Conservation (phyloP, 2,329 filamentous ascomycete species). For the Blastomyces silverae region DNA sequence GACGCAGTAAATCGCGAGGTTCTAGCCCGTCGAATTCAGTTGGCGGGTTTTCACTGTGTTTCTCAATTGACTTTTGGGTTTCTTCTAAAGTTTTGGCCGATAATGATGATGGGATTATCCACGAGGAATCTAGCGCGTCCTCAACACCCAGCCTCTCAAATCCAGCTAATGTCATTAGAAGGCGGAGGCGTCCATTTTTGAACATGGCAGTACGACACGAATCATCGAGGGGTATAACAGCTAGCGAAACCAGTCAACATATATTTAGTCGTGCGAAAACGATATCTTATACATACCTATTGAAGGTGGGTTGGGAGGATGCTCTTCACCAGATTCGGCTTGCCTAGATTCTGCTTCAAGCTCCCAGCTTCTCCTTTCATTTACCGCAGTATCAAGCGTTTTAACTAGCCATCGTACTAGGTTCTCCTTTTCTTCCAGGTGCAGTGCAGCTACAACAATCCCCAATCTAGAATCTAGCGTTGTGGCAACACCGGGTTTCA, state of each 20-base stretch:
- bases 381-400: slow-evolving; percentile 59
- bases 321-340: slow-evolving; percentile 29
- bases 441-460: slow-evolving; percentile 69
- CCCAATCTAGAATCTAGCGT: slow-evolving; percentile 63
- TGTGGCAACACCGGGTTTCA: slow-evolving; percentile 62
- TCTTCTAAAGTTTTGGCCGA: slow-evolving; percentile 61
- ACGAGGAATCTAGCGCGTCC: slow-evolving; percentile 67
- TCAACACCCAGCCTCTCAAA: slow-evolving; percentile 59
- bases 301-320: slow-evolving; percentile 25
- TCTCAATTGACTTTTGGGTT: slow-evolving; percentile 63
- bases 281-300: slow-evolving; percentile 41
- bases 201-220: slow-evolving; percentile 68
- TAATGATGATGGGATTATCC: slow-evolving; percentile 65
- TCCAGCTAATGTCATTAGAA: slow-evolving; percentile 71
- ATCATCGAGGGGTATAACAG: slow-evolving; percentile 58
- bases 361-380: slow-evolving; percentile 71
- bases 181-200: slow-evolving; percentile 78
- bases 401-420: slow-evolving; percentile 76
- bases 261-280: slow-evolving; percentile 14
- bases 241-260: slow-evolving; percentile 36
- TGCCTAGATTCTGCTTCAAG: slow-evolving; percentile 58
- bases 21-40: slow-evolving; percentile 67
- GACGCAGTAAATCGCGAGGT: slow-evolving; percentile 71
- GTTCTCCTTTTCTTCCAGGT: slow-evolving; percentile 71
- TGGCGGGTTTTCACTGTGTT: slow-evolving; percentile 70